A percentile compares a stretch with the other conserved stretches of the same genome.
These are phyloP conservation scores for Tausonia pullulans DNA, from an alignment of 1,284 basidiomycete genomes.

Conservation along the genomic window DNA sequence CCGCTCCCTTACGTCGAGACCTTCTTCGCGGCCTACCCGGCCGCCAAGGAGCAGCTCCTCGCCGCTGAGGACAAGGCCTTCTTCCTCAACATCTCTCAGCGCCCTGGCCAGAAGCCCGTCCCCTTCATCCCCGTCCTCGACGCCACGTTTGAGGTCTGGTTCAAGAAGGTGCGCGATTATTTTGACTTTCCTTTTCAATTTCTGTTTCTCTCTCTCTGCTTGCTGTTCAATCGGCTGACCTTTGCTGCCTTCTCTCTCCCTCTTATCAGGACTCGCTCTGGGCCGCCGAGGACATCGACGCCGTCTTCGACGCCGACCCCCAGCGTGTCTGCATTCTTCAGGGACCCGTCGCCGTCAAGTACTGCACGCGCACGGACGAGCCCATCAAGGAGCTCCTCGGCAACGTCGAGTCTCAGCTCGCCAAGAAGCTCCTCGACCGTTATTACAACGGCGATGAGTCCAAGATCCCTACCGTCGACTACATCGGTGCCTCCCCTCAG, in stretches of 20 bases:
- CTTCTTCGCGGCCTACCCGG: slow-evolving; percentile 78
- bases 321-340: slow-evolving; percentile 96
- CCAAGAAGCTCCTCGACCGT: slow-evolving; percentile 66
- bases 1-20: slow-evolving; percentile 62
- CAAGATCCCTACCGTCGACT: slow-evolving; percentile 73
- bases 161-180: slow-evolving; percentile 69
- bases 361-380: slow-evolving; percentile 79
- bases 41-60: slow-evolving; percentile 72
- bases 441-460: slow-evolving; percentile 68
- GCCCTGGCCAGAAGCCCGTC: slow-evolving; percentile 93
- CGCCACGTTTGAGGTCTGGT: slow-evolving; percentile 89
- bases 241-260: slow-evolving; percentile 9
- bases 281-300: slow-evolving; percentile 97
- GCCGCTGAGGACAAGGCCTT: slow-evolving; percentile 91
- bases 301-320: slow-evolving; percentile 94
- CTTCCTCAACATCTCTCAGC: slow-evolving; percentile 88
- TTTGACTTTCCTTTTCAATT: slow-evolving; percentile 11
- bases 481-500: slow-evolving; percentile 52
- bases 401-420: slow-evolving; percentile 67
- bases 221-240: background rate
- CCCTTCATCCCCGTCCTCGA: slow-evolving; percentile 98
- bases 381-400: slow-evolving; percentile 86
- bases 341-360: slow-evolving; percentile 87
- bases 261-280: slow-evolving; percentile 76
- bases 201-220: background rate